Base-by-base conservation (phyloP, 352 stramenopile genomes). In the Globisporangium solare region DNA sequence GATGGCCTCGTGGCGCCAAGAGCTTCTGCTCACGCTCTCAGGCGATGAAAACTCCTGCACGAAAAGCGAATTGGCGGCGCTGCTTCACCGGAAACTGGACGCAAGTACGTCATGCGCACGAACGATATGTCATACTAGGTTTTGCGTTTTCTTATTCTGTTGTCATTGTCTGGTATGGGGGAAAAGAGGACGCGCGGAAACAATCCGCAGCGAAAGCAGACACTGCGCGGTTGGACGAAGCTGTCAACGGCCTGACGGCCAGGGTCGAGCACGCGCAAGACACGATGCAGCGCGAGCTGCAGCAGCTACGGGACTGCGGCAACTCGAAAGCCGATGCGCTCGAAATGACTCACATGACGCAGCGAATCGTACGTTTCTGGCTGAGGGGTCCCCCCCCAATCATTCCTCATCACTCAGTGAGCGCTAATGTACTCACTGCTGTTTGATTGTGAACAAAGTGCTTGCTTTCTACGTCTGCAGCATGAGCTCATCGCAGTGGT, bases 61-160 rank as follows among this genome's bases (percentile, higher is more conserved):
- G 10, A 35, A 65, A 61, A 65, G 24, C 17, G 73, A 81, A 12
- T 11, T 70, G 1, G 37, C 42, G 2, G 74, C 78, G 43, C 64
- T 74, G n/a, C 60, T 83, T 10, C 67, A 50, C 24, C 64, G 53
- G 1, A 75, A 81, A 35, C 70, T 83, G 60, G 69, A 81, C 53
- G 61, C 69, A 0, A 52, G 74, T 79, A 64, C 24, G 71, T 55
- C 10, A 43, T n/a, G n/a, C 10, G n/a, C 13, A 4, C 6, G 12
- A 17, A 31, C 31, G 6, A n/a, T 11, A 21, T 50, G 15, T n/a
- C n/a, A n/a, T n/a, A n/a, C 10, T 18, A 35, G 20, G 15, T 47
- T 37, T 54, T 18, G 18, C 11, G 6, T 49, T 49, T 20, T 47
- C 13, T 39, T 12, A 35, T 10, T 52, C 52, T 21, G 31, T 49